A percentile compares a stretch with the other conserved stretches of the same genome.
These are phyloP conservation scores for Nepenthes mirabilis DNA, from an alignment of 148 eudicot species.

Conservation along the genomic window DNA sequence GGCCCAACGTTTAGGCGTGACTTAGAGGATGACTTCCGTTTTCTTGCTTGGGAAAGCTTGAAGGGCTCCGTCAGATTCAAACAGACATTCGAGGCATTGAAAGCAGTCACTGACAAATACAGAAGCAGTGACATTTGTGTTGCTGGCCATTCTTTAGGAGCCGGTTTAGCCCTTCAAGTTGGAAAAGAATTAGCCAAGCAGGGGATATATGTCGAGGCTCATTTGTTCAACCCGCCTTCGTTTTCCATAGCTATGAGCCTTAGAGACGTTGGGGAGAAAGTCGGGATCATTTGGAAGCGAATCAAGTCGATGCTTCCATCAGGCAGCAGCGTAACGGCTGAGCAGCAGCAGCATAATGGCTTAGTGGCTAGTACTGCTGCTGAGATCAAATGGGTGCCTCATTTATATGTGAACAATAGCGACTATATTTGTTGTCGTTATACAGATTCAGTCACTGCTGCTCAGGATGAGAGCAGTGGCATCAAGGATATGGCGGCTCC, in stretches of 20 bases:
- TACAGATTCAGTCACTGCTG: constrained; percentile 31
- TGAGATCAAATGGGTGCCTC: constrained; percentile 60
- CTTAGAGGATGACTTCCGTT: constrained; percentile 74
- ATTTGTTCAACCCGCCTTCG: constrained; percentile 85
- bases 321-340: constrained; percentile 22
- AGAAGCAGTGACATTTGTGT: constrained; percentile 61
- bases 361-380: constrained; percentile 1
- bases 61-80: constrained; percentile 75
- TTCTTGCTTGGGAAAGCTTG: constrained; percentile 89
- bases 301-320: constrained; percentile 62
- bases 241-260: constrained; percentile 74
- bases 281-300: constrained; percentile 56
- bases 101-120: constrained; percentile 32
- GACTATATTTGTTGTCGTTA: constrained; percentile 81
- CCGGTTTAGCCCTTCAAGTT: constrained; percentile 80
- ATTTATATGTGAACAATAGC: constrained; percentile 75
- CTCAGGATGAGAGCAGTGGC: constrained; percentile 6
- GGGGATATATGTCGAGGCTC: constrained; percentile 68
- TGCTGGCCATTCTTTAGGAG: constrained; percentile 84
- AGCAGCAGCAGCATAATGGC: constrained; percentile 6
- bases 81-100: constrained; percentile 44
- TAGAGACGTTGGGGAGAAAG: constrained; percentile 63
- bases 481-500: constrained; percentile 47
- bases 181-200: constrained; percentile 78
- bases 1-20: constrained; percentile 62